phyloP scores from a whole-genome alignment of 257 asterid species.

The Primulina eburnea region DNA sequence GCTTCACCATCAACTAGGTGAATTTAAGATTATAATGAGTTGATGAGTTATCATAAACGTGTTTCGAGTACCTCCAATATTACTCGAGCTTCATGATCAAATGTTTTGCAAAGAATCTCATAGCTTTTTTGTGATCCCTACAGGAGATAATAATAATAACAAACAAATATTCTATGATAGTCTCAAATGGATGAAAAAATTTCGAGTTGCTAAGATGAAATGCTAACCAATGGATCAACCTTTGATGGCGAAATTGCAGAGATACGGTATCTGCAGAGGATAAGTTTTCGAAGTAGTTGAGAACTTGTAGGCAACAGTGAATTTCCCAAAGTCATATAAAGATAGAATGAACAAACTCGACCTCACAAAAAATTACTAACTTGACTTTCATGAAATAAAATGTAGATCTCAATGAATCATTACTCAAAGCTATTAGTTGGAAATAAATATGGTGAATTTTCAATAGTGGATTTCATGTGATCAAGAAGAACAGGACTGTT shows the following conservation, averaged over 20 bases:
- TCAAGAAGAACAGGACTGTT: no score
- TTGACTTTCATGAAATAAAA: no score
- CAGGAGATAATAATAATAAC: slow-evolving; percentile 21
- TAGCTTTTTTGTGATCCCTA: slow-evolving; percentile 61
- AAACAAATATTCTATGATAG: neutral
- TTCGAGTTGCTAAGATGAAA: slow-evolving; percentile 5
- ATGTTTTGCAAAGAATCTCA: slow-evolving; percentile 74
- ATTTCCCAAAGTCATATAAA: no score
- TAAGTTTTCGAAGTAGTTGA: slow-evolving; percentile 20
- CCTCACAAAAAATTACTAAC: no score
- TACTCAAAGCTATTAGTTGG: no score
- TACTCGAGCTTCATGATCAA: slow-evolving; percentile 54
- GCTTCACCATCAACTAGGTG: neutral
- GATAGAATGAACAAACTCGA: no score
- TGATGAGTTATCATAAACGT: neutral
- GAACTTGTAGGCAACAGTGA: neutral
- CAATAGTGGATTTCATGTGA: no score
- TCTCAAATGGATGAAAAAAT: neutral
- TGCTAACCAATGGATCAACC: slow-evolving; percentile 55
- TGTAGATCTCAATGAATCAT: no score
- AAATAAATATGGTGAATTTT: no score
- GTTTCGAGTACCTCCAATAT: slow-evolving; percentile 41
- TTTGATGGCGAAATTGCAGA: slow-evolving; percentile 86
- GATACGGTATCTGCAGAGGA: slow-evolving; percentile 57
- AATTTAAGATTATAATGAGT: slow-evolving; percentile 1